Conservation (phyloP, 1,284 basidiomycete species). For the Exobasidium cylindrosporum region DNA sequence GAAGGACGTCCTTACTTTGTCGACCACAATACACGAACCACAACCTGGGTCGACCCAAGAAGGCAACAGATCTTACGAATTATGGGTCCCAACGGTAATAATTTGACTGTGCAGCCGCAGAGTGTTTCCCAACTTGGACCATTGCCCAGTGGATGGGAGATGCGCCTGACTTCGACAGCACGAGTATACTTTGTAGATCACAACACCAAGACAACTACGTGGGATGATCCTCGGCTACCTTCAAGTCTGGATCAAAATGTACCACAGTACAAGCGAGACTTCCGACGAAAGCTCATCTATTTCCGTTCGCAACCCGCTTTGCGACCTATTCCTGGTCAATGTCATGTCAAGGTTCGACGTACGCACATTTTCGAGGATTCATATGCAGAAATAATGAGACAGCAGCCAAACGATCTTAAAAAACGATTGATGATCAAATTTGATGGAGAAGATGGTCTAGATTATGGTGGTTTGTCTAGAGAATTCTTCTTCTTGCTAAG, state of each 20-base stretch:
- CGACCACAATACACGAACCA: slow-evolving; percentile 83
- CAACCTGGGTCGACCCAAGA: slow-evolving; percentile 97
- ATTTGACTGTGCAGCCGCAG: slow-evolving; percentile 71
- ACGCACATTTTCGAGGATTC: slow-evolving; percentile 94
- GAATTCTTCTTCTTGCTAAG: slow-evolving; percentile 99
- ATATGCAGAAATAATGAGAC: slow-evolving; percentile 91
- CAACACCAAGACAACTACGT: slow-evolving; percentile 88
- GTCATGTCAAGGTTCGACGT: slow-evolving; percentile 90
- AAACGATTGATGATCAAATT: slow-evolving; percentile 98
- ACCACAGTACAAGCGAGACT: slow-evolving; percentile 99
- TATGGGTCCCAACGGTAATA: slow-evolving; percentile 78
- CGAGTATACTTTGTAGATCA: slow-evolving; percentile 96
- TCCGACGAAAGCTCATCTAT: slow-evolving; percentile 96
- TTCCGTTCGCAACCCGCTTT: slow-evolving; percentile 97
- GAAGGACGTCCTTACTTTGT: slow-evolving; percentile 97
- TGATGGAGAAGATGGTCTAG: slow-evolving; percentile 94
- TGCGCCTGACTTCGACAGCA: slow-evolving; percentile 87
- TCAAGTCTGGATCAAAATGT: slow-evolving; percentile 83
- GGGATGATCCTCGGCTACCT: slow-evolving; percentile 87
- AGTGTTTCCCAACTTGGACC: slow-evolving; percentile 88
- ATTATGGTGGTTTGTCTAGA: slow-evolving; percentile 96
- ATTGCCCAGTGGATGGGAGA: slow-evolving; percentile 94
- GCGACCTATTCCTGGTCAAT: slow-evolving; percentile 75
- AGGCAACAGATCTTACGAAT: slow-evolving; percentile 79
- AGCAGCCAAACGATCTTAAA: slow-evolving; percentile 90